Evolutionary conservation across 2,329 filamentous ascomycete species (phyloP).

Genomic region (Penicillium brasilianum): DNA sequence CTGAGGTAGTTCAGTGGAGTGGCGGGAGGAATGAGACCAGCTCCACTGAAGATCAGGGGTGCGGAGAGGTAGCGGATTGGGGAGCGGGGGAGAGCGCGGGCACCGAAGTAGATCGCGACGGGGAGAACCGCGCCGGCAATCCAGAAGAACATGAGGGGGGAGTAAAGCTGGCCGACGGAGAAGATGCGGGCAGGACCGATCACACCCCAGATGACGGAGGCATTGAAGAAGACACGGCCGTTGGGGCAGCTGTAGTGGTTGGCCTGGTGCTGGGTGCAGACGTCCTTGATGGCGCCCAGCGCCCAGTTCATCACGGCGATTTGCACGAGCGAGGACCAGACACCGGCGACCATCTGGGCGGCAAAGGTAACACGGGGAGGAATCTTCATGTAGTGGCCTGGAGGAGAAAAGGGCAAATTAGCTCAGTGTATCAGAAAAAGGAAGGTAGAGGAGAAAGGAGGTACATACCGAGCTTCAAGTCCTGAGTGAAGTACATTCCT

Average conservation of each 20-base stretch:
- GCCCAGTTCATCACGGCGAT: slow-evolving; percentile 54
- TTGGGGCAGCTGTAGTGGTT: slow-evolving; percentile 65
- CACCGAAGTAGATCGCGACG: slow-evolving; percentile 65
- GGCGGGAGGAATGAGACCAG: slow-evolving; percentile 68
- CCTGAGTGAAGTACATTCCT: slow-evolving; percentile 67
- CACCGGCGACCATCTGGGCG: slow-evolving; percentile 56
- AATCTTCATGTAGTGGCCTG: slow-evolving; percentile 66
- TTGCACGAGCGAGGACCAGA: slow-evolving; percentile 58
- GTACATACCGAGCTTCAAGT: slow-evolving; percentile 62
- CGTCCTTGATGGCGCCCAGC: slow-evolving; percentile 61
- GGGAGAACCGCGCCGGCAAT: slow-evolving; percentile 68
- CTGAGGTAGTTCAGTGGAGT: slow-evolving; percentile 72
- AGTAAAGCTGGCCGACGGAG: slow-evolving; percentile 65
- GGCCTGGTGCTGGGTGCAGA: slow-evolving; percentile 66
- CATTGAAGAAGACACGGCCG: slow-evolving; percentile 68
- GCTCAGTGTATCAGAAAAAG: slow-evolving; percentile 27
- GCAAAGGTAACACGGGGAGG: slow-evolving; percentile 58
- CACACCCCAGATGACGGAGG: slow-evolving; percentile 73
- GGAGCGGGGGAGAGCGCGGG: slow-evolving; percentile 65
- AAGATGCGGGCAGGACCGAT: slow-evolving; percentile 75
- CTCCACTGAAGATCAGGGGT: slow-evolving; percentile 71
- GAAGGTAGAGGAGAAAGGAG: background rate
- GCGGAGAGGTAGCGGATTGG: slow-evolving; percentile 69
- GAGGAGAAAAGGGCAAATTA: background rate
- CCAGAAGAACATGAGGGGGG: slow-evolving; percentile 72